A percentile compares a stretch with the other conserved stretches of the same genome.
Evolutionary conservation across 148 eudicot species (phyloP).

Genomic region (Euryodendron excelsum): DNA sequence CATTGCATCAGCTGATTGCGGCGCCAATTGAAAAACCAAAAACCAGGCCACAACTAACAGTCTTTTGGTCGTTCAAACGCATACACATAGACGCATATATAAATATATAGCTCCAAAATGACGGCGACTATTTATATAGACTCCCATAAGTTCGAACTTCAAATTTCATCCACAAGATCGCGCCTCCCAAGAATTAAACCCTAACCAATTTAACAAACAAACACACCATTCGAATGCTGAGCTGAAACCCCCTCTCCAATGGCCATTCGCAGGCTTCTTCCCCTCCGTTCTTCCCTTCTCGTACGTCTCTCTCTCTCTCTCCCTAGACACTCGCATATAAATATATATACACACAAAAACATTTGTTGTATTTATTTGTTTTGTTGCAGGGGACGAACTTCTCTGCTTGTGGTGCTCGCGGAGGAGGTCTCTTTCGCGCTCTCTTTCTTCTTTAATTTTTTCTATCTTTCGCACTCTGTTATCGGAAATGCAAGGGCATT

Average conservation of each 20-base stretch:
- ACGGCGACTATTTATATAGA: too few relatives aligned
- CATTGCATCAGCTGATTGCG: too few relatives aligned
- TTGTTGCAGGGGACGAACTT: constrained; percentile 21
- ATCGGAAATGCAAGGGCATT: neutral
- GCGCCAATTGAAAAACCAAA: too few relatives aligned
- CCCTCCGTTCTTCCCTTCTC: constrained; percentile 23
- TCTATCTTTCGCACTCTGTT: neutral
- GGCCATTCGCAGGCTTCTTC: constrained; percentile 27
- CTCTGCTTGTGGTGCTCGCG: neutral
- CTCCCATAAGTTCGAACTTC: too few relatives aligned
- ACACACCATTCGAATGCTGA: neutral
- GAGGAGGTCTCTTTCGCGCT: constrained; percentile 9
- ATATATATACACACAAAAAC: neutral
- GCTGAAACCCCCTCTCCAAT: constrained; percentile 20
- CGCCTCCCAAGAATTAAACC: neutral
- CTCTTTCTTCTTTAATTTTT: neutral
- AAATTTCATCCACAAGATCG: neutral
- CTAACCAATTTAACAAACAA: neutral
- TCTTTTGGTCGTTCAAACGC: too few relatives aligned
- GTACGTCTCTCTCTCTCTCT: constrained; percentile 8
- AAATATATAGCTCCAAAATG: neutral
- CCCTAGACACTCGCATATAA: neutral
- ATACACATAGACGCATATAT: too few relatives aligned
- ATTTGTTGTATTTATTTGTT: neutral
- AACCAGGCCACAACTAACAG: too few relatives aligned